These are phyloP conservation scores for Phytopythium helicoides DNA, from an alignment of 352 stramenopile species.

Conservation along the genomic window DNA sequence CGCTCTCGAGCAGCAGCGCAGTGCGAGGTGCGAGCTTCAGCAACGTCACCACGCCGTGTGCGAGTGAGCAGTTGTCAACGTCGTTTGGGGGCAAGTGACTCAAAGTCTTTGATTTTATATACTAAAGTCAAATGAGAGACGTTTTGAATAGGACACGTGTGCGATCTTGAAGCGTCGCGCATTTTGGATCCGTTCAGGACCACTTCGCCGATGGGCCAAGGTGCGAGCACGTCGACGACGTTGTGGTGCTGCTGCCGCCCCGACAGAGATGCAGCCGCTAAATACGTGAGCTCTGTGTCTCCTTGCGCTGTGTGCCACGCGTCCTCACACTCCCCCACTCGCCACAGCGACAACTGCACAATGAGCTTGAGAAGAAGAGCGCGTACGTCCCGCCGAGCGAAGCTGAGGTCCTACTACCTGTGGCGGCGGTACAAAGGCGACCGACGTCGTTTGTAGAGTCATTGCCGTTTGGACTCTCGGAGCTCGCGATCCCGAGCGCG, in stretches of 20 bases:
- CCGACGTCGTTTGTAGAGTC: neutral
- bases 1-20: too few relatives aligned
- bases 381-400: conserved; percentile 15
- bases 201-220: too few relatives aligned
- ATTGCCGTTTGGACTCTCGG: conserved; percentile 9
- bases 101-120: too few relatives aligned
- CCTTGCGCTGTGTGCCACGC: neutral
- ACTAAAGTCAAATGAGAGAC: too few relatives aligned
- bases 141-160: too few relatives aligned
- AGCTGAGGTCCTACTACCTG: conserved; percentile 11
- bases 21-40: too few relatives aligned
- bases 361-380: conserved; percentile 5
- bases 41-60: too few relatives aligned
- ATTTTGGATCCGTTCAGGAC: too few relatives aligned
- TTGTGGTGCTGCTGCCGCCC: neutral
- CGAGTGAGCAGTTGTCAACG: too few relatives aligned
- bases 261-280: conserved; percentile 1
- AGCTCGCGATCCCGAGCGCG: conserved; percentile 4
- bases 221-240: neutral
- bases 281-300: conserved; percentile 4
- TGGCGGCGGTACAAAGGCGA: conserved; percentile 7
- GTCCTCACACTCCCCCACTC: neutral
- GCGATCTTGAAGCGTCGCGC: too few relatives aligned
- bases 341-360: neutral
- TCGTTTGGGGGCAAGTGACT: too few relatives aligned